Evolutionary conservation across 2,329 filamentous ascomycete species (phyloP).

Genomic region (Diaporthe sp.): DNA sequence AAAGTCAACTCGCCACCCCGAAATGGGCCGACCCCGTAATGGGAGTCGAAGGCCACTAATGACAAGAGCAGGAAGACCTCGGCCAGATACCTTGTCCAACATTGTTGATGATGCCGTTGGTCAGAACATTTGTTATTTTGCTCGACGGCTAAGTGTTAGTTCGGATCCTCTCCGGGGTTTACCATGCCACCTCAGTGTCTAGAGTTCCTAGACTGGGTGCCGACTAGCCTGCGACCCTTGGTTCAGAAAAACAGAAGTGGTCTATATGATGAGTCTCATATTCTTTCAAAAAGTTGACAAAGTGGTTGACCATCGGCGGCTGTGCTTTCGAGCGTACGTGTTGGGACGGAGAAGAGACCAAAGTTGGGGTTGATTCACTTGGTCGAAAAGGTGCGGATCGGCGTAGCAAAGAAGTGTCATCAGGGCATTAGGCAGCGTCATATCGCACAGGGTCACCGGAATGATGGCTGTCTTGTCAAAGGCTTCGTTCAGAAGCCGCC

Average conservation of each 20-base stretch:
- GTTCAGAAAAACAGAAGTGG: not conserved
- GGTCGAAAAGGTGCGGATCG: not conserved
- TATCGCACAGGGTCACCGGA: too few relatives aligned
- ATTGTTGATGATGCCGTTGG: not conserved
- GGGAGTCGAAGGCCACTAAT: not conserved
- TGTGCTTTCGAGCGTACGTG: not conserved
- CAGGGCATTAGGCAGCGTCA: not conserved
- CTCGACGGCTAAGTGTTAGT: not conserved
- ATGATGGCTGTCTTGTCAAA: too few relatives aligned
- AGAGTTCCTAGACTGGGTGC: not conserved
- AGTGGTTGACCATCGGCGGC: not conserved
- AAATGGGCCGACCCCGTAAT: not conserved
- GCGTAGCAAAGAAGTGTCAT: not conserved
- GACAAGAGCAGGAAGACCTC: not conserved
- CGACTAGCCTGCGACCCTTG: too few relatives aligned
- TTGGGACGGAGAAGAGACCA: not conserved
- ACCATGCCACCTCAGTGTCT: not conserved
- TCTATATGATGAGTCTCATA: not conserved
- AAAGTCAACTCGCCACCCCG: not conserved
- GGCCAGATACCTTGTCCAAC: not conserved
- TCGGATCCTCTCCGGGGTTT: not conserved
- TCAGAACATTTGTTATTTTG: not conserved
- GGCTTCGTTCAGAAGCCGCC: not conserved
- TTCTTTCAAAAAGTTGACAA: not conserved
- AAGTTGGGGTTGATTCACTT: not conserved